These are phyloP conservation scores for Nicotiana knightiana DNA, from an alignment of 257 asterid genomes.

Conservation along the genomic window DNA sequence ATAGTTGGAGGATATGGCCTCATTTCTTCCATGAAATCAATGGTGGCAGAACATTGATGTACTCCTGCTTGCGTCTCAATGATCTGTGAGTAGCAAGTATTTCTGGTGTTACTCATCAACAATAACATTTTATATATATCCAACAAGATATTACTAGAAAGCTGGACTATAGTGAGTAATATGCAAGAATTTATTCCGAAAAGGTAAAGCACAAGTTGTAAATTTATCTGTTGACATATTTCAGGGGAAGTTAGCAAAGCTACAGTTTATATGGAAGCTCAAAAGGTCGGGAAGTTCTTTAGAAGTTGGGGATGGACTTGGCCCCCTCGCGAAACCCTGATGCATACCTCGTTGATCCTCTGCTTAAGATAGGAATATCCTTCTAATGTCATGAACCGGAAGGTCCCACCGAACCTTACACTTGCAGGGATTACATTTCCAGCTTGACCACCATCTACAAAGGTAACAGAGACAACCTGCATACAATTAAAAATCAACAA, in stretches of 20 bases:
- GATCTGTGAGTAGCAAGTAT: conserved; percentile 35
- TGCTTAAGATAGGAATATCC: conserved; percentile 44
- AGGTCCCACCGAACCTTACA: conserved; percentile 80
- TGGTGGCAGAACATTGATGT: conserved; percentile 52
- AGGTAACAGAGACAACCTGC: conserved; percentile 73
- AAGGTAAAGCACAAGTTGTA: background rate
- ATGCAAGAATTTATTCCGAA: background rate
- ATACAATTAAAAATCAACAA: background rate
- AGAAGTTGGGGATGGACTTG: background rate
- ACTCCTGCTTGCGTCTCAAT: conserved; percentile 72
- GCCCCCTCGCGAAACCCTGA: background rate
- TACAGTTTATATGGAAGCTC: background rate
- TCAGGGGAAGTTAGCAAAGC: background rate
- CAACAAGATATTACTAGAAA: background rate
- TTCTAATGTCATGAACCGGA: conserved; percentile 54
- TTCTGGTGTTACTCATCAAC: background rate
- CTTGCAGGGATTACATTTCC: conserved; percentile 64
- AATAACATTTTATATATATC: background rate
- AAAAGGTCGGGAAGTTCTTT: background rate
- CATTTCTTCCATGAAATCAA: conserved; percentile 61
- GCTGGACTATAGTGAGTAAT: background rate
- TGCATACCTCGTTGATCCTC: conserved; percentile 69
- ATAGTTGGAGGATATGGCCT: conserved; percentile 57
- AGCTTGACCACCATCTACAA: conserved; percentile 59
- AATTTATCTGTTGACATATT: background rate